Base-by-base conservation (phyloP, 2,329 filamentous ascomycete genomes). In the Rosellinia necatrix region DNA sequence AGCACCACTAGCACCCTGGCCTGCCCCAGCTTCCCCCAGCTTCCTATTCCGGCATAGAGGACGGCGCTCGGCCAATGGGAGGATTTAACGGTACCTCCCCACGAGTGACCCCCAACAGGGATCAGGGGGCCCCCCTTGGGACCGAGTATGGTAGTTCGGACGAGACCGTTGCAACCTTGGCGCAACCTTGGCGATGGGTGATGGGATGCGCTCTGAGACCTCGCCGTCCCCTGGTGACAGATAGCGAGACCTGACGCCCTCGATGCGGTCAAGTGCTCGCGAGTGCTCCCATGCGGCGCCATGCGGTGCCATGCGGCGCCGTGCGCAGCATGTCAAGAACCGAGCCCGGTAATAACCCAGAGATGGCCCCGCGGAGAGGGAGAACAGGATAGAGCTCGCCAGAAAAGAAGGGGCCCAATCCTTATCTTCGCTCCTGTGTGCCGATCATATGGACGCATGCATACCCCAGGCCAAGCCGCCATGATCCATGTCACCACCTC, bases 21-120 rank as follows among this genome's bases (percentile, higher is more conserved):
- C n/a, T n/a, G n/a, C n/a, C n/a, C n/a, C n/a, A n/a, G n/a, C n/a
- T n/a, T n/a, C n/a, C n/a, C n/a, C n/a, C 62, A 69, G 62, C 66
- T 69, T 64, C 67, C 67, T 63, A 17, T 65, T 69, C 60, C 19
- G 64, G 66, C 56, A 61, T 66, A 64, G 66, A 55, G 53, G 52
- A 17, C 25, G 3, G 10, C 42, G 13, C 27, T 56, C 21, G 43
- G 30, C 66, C 57, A 68, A 68, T 68, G 25, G 52, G 58, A 60
- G 43, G 41, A 41, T 47, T 46, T 40, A n/a, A 35, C 35, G 47
- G 47, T 37, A 47, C 32, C 53, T 52, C 59, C 30, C 37, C 15
- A 57, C 50, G 52, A 62, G 30, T 52, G 12, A 35, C 32, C 42
- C 42, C 49, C 15, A 15, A 41, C 42, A 59, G 52, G 56, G 50